Evolutionary conservation across 1,284 basidiomycete genomes (phyloP), one percentile per base, ranked within the genome.

Genomic region (Athelia psychrophila): DNA sequence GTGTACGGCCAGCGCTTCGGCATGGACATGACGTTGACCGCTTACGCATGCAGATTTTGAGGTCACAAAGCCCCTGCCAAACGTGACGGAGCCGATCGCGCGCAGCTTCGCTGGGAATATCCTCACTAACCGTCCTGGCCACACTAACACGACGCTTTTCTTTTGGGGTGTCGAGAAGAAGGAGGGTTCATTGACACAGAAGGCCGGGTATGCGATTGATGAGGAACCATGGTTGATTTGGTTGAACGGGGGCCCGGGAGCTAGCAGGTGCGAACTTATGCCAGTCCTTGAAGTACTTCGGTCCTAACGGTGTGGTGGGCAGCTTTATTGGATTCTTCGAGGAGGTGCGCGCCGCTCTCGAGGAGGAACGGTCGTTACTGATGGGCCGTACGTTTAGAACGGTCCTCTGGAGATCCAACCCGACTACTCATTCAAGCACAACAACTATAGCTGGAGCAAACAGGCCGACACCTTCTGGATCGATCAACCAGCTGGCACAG

Each of bases 91-190:
- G 63, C 60, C 72, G 23, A 59, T 86, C 8, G 66, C 72, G 16
- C 77, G 78, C 9, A 82, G 73, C 60, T 90, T 75, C 59, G 85
- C 87, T 0, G 87, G 86, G 48, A 90, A 86, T 54, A 75, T 88
- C 50, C 76, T 77, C 6, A 84, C 89, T 2, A 84, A n/a, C 54
- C 75, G 86, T 36, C 64, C 72, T n/a, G 77, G 75, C 15, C 85
- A 87, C 62, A 82, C 82, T 0, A 87, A 89, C 53, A 71, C 88
- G 54, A 87, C 86, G 0, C 70, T 90, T 3, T 90, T 88, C 69
- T 90, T 90, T 66, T 80, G 81, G 76, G 86, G 74, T 2, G 80
- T 84, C 55, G 87, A 90, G 62, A 80, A 79, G 42, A 68, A 70
- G 3, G 62, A 72, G 13, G 85, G 84, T 2, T 87, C 86, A 2